Percentiles rank a stretch among this genome's conserved stretches.
Conservation (phyloP, 768 basidiomycete species). For the Tricholomella constricta region DNA sequence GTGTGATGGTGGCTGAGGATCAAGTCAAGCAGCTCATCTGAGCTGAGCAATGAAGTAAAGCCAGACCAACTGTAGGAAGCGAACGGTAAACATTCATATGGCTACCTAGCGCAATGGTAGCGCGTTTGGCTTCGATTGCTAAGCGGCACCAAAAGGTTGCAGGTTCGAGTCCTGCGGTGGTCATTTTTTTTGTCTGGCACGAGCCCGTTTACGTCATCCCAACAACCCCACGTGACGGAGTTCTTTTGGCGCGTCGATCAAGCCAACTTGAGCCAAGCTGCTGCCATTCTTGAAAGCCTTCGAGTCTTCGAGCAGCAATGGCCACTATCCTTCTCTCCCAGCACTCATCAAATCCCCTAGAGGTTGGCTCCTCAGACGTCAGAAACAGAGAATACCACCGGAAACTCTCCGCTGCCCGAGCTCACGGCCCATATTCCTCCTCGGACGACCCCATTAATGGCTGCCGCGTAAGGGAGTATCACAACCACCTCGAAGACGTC, state of each 20-base stretch:
- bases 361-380: constrained; percentile 62
- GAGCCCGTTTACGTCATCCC: not conserved
- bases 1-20: constrained; percentile 28
- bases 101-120: constrained; percentile 94
- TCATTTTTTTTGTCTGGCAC: constrained; percentile 47
- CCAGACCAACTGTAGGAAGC: not conserved
- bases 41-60: not conserved
- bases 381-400: constrained; percentile 49
- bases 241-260: constrained; percentile 15
- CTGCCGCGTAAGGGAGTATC: constrained; percentile 48
- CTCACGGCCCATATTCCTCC: constrained; percentile 29
- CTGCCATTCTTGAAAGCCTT: not conserved
- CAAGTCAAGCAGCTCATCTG: constrained; percentile 2
- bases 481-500: constrained; percentile 49
- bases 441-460: constrained; percentile 56
- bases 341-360: constrained; percentile 76
- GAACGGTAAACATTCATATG: constrained; percentile 25
- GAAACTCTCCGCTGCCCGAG: constrained; percentile 36
- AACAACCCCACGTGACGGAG: constrained; percentile 14
- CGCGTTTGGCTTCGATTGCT: constrained; percentile 92
- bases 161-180: constrained; percentile 94
- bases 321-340: constrained; percentile 53
- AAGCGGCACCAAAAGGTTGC: constrained; percentile 87
- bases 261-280: not conserved
- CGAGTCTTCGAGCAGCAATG: constrained; percentile 25